phyloP scores from a whole-genome alignment of 345 rosid species.

The Melaleuca quinquenervia region DNA sequence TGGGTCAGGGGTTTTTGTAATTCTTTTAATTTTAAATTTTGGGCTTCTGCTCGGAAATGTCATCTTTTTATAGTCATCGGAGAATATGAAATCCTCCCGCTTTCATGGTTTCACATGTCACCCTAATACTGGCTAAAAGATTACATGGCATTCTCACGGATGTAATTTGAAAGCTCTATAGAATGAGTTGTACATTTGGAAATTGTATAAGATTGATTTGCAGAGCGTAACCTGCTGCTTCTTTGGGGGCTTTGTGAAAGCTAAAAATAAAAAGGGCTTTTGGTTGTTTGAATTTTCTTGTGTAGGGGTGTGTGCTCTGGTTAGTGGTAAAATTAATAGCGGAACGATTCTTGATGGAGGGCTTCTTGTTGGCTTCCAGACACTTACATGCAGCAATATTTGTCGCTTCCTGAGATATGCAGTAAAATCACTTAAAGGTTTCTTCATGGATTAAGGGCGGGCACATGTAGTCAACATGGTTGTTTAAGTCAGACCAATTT shows the following conservation, averaged over 20 bases:
- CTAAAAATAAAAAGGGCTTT: background rate
- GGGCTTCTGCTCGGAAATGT: background rate
- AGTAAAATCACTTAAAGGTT: background rate
- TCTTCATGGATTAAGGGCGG: background rate
- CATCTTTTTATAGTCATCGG: background rate
- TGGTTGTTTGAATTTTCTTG: background rate
- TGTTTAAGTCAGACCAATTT: background rate
- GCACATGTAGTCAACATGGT: background rate
- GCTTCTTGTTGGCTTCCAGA: background rate
- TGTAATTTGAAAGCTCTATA: background rate
- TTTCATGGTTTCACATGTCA: background rate
- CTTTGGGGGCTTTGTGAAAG: background rate
- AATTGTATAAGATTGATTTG: background rate
- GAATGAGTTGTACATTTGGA: background rate
- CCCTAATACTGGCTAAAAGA: background rate
- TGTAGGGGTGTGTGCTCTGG: background rate
- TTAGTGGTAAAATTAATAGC: background rate
- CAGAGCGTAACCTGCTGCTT: background rate
- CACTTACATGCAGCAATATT: background rate
- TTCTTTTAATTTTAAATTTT: background rate
- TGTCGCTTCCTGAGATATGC: background rate
- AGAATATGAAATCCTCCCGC: background rate
- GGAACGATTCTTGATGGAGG: background rate
- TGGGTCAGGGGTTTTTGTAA: background rate
- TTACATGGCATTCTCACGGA: background rate